Evolutionary conservation across 257 asterid genomes (phyloP), one percentile per base, ranked within the genome.

Genomic region (Jaltomata sinuosa): DNA sequence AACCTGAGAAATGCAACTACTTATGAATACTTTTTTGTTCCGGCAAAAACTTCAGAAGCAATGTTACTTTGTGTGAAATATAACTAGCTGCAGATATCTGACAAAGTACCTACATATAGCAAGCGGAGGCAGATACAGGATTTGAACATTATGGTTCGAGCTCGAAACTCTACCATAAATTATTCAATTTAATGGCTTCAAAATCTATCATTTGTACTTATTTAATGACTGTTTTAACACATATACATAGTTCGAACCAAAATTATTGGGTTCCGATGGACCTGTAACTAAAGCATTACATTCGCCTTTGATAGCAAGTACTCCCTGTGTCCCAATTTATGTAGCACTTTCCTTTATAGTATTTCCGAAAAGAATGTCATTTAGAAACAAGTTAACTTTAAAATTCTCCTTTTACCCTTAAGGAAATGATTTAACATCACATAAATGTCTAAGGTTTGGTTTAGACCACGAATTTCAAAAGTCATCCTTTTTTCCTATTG

Each of bases 1-100:
- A 96, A 84, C 93, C 99, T 96, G 91, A 82, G 82, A 84, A 82
- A 45, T n/a, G 67, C 40, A 79, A 15, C 54, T 8, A 78, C 74
- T 54, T 6, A 42, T 76, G 29, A 76, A 25, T 0, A 12, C 2
- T 11, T 45, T 32, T 2, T n/a, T 3, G 42, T 42, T 3, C 57
- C 8, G 3, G 18, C n/a, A 11, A 38, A 38, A 11, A 10, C 21
- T 38, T 38, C 29, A 69, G 32, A 11, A 38, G 32, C 79, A 69
- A 38, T 21, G 31, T 21, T 38, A 69, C 45, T 65, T 31, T 11
- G n/a, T 32, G 45, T 32, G 45, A 64, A 65, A 65, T 65, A 16
- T 65, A 16, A 31, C 25, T 16, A 0, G 45, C n/a, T 3, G 74
- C 22, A 64, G n/a, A 16, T 27, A 14, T 62, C 11, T 62, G 19